Evolutionary conservation across 495 filamentous ascomycete genomes (phyloP), one percentile per base, ranked within the genome.

Genomic region (Aspergillus ostianus): DNA sequence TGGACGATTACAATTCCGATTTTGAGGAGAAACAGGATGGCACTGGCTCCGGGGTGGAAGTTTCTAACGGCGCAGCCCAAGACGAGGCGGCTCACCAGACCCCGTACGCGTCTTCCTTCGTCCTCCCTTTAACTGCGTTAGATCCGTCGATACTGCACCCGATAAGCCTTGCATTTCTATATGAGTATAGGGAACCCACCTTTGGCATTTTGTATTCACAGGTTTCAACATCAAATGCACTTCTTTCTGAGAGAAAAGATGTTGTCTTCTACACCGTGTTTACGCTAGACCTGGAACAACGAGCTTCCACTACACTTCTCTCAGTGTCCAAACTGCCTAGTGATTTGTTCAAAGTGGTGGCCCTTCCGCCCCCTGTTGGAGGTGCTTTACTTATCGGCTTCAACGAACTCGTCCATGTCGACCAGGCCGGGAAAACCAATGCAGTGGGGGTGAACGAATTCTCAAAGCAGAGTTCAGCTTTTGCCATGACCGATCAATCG

Each of bases 181-280:
- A 97, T 78, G 93, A 97, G 76, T 99, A 98, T 72, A 87, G 94
- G 59, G 94, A 97, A 73, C 94, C 94, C 26, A 97, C 94, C 2
- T 96, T 99, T 74, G 94, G 94, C 41, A 91, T 98, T 62, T 75
- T 98, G 47, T 95, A 91, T 56, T 88, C 91, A 1, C 85, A 86
- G 52, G 73, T 81, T 56, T 77, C 82, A 56, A 90, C 90, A 21
- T 92, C 91, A 27, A 78, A 77, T 58, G 86, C 90, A 4, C 77
- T 97, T 63, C 71, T 91, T 23, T 76, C 82, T 56, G 90, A 92
- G 67, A 83, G 93, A 60, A 92, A 88, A 64, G 95, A 98, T 74
- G 83, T 87, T 60, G 77, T 94, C 51, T 87, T 86, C 47, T 99
- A 97, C 71, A 89, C 90, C 68, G 93, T 98, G 57, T 96, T 96